Evolutionary conservation across 1,139 yeast species (phyloP).

Genomic region (Pichia sp.): DNA sequence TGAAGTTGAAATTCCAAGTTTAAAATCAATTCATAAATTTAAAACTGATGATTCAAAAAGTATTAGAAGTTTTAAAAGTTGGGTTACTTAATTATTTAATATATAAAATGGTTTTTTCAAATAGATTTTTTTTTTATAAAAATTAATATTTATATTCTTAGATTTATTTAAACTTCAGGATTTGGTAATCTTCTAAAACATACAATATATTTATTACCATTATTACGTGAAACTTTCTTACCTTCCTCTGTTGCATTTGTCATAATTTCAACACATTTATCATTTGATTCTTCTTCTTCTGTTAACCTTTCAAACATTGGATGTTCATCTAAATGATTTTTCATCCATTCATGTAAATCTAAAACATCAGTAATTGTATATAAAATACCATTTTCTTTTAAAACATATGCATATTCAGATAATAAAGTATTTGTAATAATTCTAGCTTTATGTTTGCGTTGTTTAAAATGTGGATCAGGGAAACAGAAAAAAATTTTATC

Average conservation of each 20-base stretch:
- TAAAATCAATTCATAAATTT: conserved; percentile 33
- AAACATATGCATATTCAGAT: conserved; percentile 86
- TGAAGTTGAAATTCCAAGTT: conserved; percentile 38
- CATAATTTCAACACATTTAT: conserved; percentile 82
- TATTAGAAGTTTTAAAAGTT: conserved; percentile 33
- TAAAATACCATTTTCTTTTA: conserved; percentile 78
- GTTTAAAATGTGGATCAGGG: conserved; percentile 98
- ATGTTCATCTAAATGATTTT: conserved; percentile 78
- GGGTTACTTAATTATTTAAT: conserved; percentile 15
- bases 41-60: conserved; percentile 31
- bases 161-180: conserved; percentile 32
- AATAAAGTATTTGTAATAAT: conserved; percentile 83
- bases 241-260: conserved; percentile 93
- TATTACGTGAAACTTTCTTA: conserved; percentile 86
- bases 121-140: neutral
- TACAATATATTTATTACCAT: conserved; percentile 82
- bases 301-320: conserved; percentile 81
- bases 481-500: conserved; percentile 94
- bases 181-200: conserved; percentile 73
- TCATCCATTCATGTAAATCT: conserved; percentile 97
- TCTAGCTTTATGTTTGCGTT: conserved; percentile 94
- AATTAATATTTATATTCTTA: neutral
- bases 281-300: conserved; percentile 72
- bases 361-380: conserved; percentile 95
- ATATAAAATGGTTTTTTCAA: neutral